Conservation (phyloP, 352 stramenopile genomes). For the Pythium rishiriense region DNA sequence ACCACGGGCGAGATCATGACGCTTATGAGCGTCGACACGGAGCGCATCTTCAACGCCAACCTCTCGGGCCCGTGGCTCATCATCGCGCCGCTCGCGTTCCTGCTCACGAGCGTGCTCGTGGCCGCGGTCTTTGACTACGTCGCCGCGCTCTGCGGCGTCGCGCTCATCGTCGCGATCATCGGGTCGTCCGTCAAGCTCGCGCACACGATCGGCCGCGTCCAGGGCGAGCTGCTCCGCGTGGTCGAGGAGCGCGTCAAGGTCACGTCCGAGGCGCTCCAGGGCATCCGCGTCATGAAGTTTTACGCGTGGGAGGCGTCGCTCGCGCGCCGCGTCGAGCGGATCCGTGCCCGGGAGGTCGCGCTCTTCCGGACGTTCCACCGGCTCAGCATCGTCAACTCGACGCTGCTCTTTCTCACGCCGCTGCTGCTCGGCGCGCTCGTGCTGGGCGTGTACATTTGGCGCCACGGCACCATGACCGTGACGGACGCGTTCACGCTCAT, state of each 20-base stretch:
- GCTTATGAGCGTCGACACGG: conserved; percentile 38
- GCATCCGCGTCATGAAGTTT: conserved; percentile 91
- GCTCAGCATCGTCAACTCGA: conserved; percentile 59
- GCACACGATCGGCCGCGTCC: conserved; percentile 23
- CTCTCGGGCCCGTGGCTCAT: conserved; percentile 32
- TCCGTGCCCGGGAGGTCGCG: conserved; percentile 43
- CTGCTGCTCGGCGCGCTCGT: conserved; percentile 42
- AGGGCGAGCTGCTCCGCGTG: conserved; percentile 26
- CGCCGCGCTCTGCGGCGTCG: conserved; percentile 19
- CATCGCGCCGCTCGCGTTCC: conserved; percentile 31
- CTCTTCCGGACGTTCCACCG: conserved; percentile 55
- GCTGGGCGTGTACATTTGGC: conserved; percentile 40
- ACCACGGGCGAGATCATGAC: conserved; percentile 46
- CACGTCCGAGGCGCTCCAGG: conserved; percentile 90
- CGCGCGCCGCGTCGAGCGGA: conserved; percentile 39
- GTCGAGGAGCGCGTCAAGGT: conserved; percentile 87
- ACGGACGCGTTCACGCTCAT: conserved; percentile 58
- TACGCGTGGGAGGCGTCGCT: conserved; percentile 80
- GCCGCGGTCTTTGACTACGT: conserved; percentile 29
- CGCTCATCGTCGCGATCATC: conserved; percentile 25
- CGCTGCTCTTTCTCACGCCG: conserved; percentile 52
- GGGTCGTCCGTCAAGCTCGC: conserved; percentile 22
- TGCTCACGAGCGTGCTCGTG: conserved; percentile 36
- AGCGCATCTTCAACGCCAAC: conserved; percentile 39
- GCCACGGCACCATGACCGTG: conserved; percentile 39